phyloP scores from a whole-genome alignment of 345 rosid genomes.

The Rhizophora mangle region DNA sequence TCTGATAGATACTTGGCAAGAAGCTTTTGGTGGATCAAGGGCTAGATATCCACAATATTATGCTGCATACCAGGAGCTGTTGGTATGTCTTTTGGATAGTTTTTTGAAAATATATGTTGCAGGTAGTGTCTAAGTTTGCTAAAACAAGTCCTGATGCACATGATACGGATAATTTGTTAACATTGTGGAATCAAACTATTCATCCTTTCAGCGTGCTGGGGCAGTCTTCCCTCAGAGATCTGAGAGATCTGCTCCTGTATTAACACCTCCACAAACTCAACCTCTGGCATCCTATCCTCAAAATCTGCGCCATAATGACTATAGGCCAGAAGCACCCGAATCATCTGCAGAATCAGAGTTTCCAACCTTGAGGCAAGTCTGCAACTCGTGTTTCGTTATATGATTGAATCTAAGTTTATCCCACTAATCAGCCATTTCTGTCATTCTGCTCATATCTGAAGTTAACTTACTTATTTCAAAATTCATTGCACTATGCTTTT shows the following conservation, averaged over 20 bases:
- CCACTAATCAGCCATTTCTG: background rate
- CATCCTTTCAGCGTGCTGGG: slow-evolving; percentile 81
- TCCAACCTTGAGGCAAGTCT: slow-evolving; percentile 75
- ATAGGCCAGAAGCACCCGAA: slow-evolving; percentile 53
- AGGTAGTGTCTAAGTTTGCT: too few species aligned
- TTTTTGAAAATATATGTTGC: too few species aligned
- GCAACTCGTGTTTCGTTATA: background rate
- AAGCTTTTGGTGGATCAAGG: slow-evolving; percentile 95
- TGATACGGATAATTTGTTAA: background rate
- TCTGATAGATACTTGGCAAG: slow-evolving; percentile 98
- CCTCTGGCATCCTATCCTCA: slow-evolving; percentile 78
- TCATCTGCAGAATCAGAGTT: slow-evolving; percentile 85
- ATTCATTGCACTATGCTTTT: background rate
- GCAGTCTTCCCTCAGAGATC: slow-evolving; percentile 96
- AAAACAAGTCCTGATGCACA: slow-evolving; percentile 3
- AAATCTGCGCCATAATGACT: slow-evolving; percentile 64
- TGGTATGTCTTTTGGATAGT: slow-evolving; percentile 54
- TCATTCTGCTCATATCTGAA: background rate
- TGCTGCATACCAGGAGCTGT: slow-evolving; percentile 93
- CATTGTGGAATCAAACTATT: slow-evolving; percentile 12
- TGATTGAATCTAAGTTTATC: too few species aligned
- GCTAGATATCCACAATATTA: slow-evolving; percentile 98
- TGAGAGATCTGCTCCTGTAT: slow-evolving; percentile 86
- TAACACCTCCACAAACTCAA: slow-evolving; percentile 93
- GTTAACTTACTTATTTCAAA: background rate